phyloP scores from a whole-genome alignment of 768 basidiomycete species.

The Boletus subcaerulescens region DNA sequence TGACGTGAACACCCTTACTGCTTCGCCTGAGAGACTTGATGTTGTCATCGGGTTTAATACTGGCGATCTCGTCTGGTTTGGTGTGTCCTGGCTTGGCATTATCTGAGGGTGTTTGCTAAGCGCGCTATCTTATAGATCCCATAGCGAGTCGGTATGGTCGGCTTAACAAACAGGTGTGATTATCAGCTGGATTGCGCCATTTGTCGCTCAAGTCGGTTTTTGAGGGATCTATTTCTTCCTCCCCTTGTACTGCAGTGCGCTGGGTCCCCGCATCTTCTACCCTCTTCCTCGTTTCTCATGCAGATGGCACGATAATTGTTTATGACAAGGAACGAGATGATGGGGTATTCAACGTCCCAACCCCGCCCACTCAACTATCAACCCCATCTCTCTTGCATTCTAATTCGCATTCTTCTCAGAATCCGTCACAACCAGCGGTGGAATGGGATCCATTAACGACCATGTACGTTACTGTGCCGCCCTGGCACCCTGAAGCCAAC shows the following conservation, averaged over 20 bases:
- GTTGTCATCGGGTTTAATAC: slow-evolving; percentile 89
- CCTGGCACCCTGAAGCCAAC: slow-evolving; percentile 70
- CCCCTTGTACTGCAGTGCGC: slow-evolving; percentile 83
- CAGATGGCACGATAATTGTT: slow-evolving; percentile 84
- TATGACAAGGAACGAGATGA: slow-evolving; percentile 93
- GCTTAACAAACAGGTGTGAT: slow-evolving; percentile 76
- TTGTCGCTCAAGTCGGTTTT: slow-evolving; percentile 9
- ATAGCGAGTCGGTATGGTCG: slow-evolving; percentile 78
- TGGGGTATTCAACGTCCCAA: slow-evolving; percentile 63
- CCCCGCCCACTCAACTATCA: slow-evolving; percentile 39
- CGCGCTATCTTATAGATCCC: slow-evolving; percentile 50
- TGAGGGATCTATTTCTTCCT: slow-evolving; percentile 74
- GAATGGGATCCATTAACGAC: slow-evolving; percentile 78
- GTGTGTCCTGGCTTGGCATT: slow-evolving; percentile 40
- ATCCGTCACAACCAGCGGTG: slow-evolving; percentile 27
- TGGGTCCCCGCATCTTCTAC: slow-evolving; percentile 84
- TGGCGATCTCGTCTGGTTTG: slow-evolving; percentile 96
- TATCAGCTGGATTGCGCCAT: neutral
- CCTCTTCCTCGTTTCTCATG: slow-evolving; percentile 83
- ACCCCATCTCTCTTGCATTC: slow-evolving; percentile 27
- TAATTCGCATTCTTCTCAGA: slow-evolving; percentile 25
- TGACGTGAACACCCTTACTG: slow-evolving; percentile 77
- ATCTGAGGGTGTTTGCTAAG: neutral
- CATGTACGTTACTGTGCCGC: slow-evolving; percentile 78
- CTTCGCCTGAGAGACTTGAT: slow-evolving; percentile 76